Percentiles rank a stretch among this genome's conserved stretches.
Evolutionary conservation across 2,329 filamentous ascomycete genomes (phyloP).

Genomic region (Paradendryphiella salina): DNA sequence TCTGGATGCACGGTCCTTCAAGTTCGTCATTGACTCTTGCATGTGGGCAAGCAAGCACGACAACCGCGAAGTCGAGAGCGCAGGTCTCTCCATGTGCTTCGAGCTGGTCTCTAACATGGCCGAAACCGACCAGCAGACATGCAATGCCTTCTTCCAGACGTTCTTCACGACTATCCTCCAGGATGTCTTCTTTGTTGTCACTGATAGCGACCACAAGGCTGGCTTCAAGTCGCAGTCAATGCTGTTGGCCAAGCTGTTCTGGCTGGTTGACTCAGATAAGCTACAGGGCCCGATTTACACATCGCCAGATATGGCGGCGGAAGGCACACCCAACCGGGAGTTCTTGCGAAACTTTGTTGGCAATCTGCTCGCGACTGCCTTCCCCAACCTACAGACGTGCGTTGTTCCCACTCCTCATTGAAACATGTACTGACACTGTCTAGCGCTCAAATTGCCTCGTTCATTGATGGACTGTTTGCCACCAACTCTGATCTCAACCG

Average conservation of each 20-base stretch:
- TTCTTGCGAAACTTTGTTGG: slow-evolving; percentile 89
- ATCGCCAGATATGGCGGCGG: slow-evolving; percentile 72
- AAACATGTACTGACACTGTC: slow-evolving; percentile 33
- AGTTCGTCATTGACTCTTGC: slow-evolving; percentile 98
- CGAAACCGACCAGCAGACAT: slow-evolving; percentile 81
- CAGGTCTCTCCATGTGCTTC: slow-evolving; percentile 95
- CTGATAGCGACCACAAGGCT: slow-evolving; percentile 97
- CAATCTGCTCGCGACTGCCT: slow-evolving; percentile 82
- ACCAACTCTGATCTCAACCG: slow-evolving; percentile 87
- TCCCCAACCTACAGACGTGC: slow-evolving; percentile 88
- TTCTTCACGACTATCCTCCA: slow-evolving; percentile 96
- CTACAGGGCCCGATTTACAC: slow-evolving; percentile 91
- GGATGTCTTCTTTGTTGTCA: slow-evolving; percentile 97
- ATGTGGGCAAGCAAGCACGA: slow-evolving; percentile 99
- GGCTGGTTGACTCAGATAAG: slow-evolving; percentile 87
- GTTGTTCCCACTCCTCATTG: slow-evolving; percentile 43
- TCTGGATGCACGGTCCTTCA: slow-evolving; percentile 95
- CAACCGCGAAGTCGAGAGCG: slow-evolving; percentile 95
- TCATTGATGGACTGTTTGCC: slow-evolving; percentile 87
- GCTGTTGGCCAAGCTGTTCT: slow-evolving; percentile 93
- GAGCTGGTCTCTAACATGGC: slow-evolving; percentile 98
- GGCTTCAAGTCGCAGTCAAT: slow-evolving; percentile 98
- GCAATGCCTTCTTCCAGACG: slow-evolving; percentile 95
- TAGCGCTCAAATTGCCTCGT: slow-evolving; percentile 83
- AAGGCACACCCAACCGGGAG: slow-evolving; percentile 84